Conservation (phyloP, 352 stramenopile genomes). For the Phytophthora fragariae region DNA sequence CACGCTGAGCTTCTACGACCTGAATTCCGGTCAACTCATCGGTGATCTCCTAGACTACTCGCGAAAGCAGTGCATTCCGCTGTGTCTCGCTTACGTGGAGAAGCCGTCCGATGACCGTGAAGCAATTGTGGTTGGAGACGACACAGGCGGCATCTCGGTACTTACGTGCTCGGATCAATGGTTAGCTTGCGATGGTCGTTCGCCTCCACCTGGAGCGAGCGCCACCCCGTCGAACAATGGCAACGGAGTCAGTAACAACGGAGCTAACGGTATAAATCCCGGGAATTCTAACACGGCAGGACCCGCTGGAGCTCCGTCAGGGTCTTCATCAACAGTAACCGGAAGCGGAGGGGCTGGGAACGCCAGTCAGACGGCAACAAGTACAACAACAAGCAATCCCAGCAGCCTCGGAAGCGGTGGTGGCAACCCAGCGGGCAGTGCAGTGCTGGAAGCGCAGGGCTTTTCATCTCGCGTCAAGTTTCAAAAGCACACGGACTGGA, state of each 20-base stretch:
- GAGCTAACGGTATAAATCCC: constrained; percentile 5
- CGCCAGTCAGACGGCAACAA: constrained; percentile 15
- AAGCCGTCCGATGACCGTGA: constrained; percentile 77
- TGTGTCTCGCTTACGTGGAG: constrained; percentile 85
- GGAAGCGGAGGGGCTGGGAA: constrained; percentile 18
- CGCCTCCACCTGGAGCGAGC: constrained; percentile 32
- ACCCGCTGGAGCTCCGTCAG: constrained; percentile 5
- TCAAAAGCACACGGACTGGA: constrained; percentile 86
- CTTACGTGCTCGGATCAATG: constrained; percentile 79
- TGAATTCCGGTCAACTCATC: constrained; percentile 70
- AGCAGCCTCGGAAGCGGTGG: constrained; percentile 22
- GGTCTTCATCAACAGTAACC: constrained; percentile 7
- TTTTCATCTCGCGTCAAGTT: constrained; percentile 79
- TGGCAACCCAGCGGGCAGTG: constrained; percentile 53
- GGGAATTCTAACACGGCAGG: constrained; percentile 13
- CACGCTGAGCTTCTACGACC: constrained; percentile 80
- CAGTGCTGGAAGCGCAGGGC: constrained; percentile 64
- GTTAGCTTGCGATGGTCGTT: constrained; percentile 74
- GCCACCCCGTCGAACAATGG: constrained; percentile 27
- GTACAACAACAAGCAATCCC: constrained; percentile 27
- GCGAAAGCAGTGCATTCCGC: constrained; percentile 75
- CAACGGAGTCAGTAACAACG: constrained; percentile 9
- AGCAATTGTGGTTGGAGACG: constrained; percentile 79
- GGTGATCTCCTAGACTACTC: constrained; percentile 84
- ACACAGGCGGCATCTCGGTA: constrained; percentile 76